Percentiles rank a stretch among this genome's conserved stretches.
These are phyloP conservation scores for Botrytis medusae DNA, from an alignment of 2,329 filamentous ascomycete species.

Conservation along the genomic window DNA sequence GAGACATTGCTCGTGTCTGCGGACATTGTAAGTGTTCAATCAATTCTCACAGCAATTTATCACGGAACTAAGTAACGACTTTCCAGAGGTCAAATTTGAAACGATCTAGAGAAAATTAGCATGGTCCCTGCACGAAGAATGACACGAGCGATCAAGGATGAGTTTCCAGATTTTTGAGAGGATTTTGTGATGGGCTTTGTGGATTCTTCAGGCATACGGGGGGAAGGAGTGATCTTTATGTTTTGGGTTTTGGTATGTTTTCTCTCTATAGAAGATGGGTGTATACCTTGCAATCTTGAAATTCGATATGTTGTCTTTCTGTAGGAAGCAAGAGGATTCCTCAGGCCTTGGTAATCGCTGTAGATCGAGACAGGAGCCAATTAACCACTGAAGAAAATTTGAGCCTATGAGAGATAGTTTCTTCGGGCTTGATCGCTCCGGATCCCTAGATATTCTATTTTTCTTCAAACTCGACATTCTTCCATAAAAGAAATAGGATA, in stretches of 20 bases:
- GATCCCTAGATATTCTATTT: not conserved
- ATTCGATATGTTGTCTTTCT: not conserved
- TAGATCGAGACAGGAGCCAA: not conserved
- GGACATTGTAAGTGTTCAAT: not conserved
- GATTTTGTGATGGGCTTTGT: not conserved
- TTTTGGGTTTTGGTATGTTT: not conserved
- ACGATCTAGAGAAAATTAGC: not conserved
- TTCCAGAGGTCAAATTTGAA: no score
- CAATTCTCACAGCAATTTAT: not conserved
- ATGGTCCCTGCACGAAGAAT: accelerated
- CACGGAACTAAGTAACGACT: accelerated
- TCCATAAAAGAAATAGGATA: not conserved
- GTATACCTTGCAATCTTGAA: not conserved
- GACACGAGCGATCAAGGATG: no score
- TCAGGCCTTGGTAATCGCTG: accelerated
- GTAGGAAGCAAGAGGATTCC: not conserved
- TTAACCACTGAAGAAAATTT: accelerated
- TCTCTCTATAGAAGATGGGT: not conserved
- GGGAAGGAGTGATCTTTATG: not conserved
- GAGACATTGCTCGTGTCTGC: not conserved
- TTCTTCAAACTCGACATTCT: not conserved
- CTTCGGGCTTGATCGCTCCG: not conserved
- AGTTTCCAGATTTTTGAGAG: no score
- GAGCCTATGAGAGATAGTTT: not conserved
- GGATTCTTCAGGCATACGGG: not conserved